Base-by-base conservation (phyloP, 768 basidiomycete genomes). In the Panaeolus cyanescens region DNA sequence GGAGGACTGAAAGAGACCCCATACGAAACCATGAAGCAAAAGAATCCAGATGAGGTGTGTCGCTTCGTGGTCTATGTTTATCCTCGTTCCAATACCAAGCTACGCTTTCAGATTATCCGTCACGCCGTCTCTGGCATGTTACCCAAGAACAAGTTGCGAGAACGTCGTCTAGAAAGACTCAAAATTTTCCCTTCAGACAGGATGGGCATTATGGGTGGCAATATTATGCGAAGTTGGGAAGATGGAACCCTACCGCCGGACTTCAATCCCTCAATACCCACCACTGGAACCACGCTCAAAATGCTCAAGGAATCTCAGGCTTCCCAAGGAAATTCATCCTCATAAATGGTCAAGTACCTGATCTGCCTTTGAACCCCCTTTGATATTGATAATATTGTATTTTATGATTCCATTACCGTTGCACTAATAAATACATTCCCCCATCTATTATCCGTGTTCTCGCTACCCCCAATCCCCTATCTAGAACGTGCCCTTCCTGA, bases 41-140 rank as follows among this genome's bases (percentile, higher is more conserved):
- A 84, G 67, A 89, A 93, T 66, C 94, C 96, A 3, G 95, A 97
- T 64, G 90, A 96, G 81, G 96, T 95, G 66, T 69, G 88, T 63
- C 2, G 25, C 30, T 25, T n/a, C n/a, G 12, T 77, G 17, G 10
- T 7, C 7, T n/a, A 40, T 19, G 30, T 45, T 17, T 30, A n/a
- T 12, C 32, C 36, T 53, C 32, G 37, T 20, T 55, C 58, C 2
- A 31, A 36, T 59, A 31, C 30, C 57, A 32, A 32, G 34, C 22
- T 59, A 32, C 32, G 9, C 39, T 30, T 59, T 15, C 71, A 99
- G 97, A 93, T 99, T 67, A 94, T 99, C 60, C 88, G 94, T 12
- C 87, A 93, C 65, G 97, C 97, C 3, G 97, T 99, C 4, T 92
- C 96, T 10, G 94, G 96, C 68, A 99, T 99, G 97, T 81, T 99